A percentile compares a stretch with the other conserved stretches of the same genome.
These are phyloP conservation scores for Myxozyma monticola DNA, from an alignment of 805 yeast genomes.

Conservation along the genomic window DNA sequence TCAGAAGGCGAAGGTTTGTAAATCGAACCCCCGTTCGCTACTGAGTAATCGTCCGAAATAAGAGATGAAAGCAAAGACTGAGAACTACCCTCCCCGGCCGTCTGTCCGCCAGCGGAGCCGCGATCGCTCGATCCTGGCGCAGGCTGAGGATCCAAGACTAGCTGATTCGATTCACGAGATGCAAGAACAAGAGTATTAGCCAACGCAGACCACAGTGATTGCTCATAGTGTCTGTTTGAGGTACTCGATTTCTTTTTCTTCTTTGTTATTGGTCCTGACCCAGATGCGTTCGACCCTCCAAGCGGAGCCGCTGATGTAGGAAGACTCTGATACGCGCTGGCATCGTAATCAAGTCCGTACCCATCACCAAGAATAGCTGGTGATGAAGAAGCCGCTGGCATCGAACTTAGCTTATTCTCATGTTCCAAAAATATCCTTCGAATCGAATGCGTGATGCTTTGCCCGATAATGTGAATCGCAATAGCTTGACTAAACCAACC, in stretches of 20 bases:
- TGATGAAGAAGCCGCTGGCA: conserved; percentile 26
- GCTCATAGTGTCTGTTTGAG: conserved; percentile 31
- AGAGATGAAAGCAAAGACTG: conserved; percentile 21
- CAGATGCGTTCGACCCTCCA: conserved; percentile 26
- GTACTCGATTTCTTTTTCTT: conserved; percentile 35
- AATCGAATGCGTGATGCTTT: conserved; percentile 36
- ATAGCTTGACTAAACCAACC: conserved; percentile 38
- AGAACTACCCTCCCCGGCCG: conserved; percentile 5
- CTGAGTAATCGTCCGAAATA: conserved; percentile 21
- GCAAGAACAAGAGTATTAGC: conserved; percentile 40
- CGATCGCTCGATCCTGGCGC: background rate
- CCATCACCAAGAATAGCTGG: conserved; percentile 27
- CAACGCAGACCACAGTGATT: conserved; percentile 41
- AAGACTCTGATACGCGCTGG: conserved; percentile 6
- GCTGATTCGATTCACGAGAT: conserved; percentile 36
- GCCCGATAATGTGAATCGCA: conserved; percentile 39
- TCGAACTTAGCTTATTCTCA: conserved; percentile 18
- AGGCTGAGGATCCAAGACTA: conserved; percentile 7
- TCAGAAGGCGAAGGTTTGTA: conserved; percentile 23
- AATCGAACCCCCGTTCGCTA: conserved; percentile 13
- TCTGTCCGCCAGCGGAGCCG: background rate
- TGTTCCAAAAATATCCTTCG: conserved; percentile 35
- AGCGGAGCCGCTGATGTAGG: conserved; percentile 27
- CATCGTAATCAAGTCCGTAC: conserved; percentile 23
- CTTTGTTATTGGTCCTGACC: conserved; percentile 28